Conservation (phyloP, 2,329 filamentous ascomycete genomes). For the Cucurbitaria berberidis region DNA sequence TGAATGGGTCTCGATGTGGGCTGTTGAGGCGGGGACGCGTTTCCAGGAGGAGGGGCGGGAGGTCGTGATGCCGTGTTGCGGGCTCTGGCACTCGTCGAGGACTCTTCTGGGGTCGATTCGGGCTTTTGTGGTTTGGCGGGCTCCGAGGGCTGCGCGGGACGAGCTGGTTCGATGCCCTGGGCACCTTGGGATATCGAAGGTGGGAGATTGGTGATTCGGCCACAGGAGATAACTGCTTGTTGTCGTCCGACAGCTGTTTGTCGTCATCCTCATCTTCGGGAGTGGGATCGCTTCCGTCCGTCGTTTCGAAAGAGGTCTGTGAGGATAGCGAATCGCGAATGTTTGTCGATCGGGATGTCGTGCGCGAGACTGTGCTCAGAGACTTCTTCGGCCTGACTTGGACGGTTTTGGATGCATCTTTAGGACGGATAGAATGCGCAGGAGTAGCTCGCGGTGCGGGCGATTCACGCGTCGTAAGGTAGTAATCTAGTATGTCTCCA, state of each 20-base stretch:
- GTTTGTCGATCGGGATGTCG: slow-evolving; percentile 37
- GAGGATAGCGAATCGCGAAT: slow-evolving; percentile 43
- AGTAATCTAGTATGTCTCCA: slow-evolving; percentile 48
- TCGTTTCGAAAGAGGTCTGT: slow-evolving; percentile 56
- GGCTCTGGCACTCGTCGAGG: slow-evolving; percentile 13
- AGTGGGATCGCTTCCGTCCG: slow-evolving; percentile 53
- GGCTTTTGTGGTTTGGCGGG: slow-evolving; percentile 16
- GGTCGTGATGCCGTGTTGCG: slow-evolving; percentile 19
- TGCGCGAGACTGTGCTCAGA: slow-evolving; percentile 37
- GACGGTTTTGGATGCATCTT: slow-evolving; percentile 25
- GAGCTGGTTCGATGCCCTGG: slow-evolving; percentile 54
- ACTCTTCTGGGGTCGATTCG: slow-evolving; percentile 11
- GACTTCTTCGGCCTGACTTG: slow-evolving; percentile 34
- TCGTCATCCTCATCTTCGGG: slow-evolving; percentile 53
- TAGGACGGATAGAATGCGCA: slow-evolving; percentile 14
- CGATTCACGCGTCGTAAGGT: slow-evolving; percentile 34
- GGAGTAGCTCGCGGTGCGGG: slow-evolving; percentile 23
- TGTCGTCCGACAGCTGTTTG: slow-evolving; percentile 36
- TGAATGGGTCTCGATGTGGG: slow-evolving; percentile 34
- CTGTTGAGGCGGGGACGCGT: slow-evolving; percentile 24
- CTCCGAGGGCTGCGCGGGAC: slow-evolving; percentile 49
- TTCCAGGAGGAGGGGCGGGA: slow-evolving; percentile 43
- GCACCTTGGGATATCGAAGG: slow-evolving; percentile 57
- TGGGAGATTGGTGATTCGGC: slow-evolving; percentile 53
- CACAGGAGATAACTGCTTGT: slow-evolving; percentile 48